These are phyloP conservation scores for Myxozyma kluyveri DNA, from an alignment of 805 yeast genomes.

Conservation along the genomic window DNA sequence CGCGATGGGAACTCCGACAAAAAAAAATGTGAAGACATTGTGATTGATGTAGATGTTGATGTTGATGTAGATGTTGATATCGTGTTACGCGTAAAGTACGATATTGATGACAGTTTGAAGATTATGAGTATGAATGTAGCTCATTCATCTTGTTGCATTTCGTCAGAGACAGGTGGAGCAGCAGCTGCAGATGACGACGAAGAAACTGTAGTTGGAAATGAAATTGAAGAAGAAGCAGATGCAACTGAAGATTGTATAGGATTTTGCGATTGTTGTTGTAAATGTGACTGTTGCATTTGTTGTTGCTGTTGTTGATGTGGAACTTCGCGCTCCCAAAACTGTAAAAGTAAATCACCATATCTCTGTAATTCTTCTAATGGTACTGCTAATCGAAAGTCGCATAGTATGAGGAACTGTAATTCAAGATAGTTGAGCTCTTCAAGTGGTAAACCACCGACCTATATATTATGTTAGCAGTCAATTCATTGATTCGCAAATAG, in stretches of 20 bases:
- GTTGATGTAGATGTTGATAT: too few relatives aligned
- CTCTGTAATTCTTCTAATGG: conserved; percentile 86
- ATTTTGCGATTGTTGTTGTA: background rate
- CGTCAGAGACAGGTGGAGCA: background rate
- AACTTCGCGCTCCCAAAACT: conserved; percentile 69
- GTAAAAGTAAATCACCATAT: conserved; percentile 79
- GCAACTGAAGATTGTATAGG: too few relatives aligned
- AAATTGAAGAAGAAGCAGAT: background rate
- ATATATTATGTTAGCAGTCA: conserved; percentile 35
- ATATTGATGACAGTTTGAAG: too few relatives aligned
- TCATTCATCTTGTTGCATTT: background rate
- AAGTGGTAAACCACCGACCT: conserved; percentile 83
- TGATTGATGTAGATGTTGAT: too few relatives aligned
- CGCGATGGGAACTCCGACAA: too few relatives aligned
- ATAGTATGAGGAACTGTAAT: conserved; percentile 75
- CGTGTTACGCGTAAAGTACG: too few relatives aligned
- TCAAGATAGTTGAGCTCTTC: conserved; percentile 92
- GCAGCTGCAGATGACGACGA: background rate
- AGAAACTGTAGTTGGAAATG: background rate
- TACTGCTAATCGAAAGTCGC: conserved; percentile 84
- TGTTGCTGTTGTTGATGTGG: background rate
- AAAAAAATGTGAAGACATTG: too few relatives aligned
- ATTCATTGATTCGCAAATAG: background rate
- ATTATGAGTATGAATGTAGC: too few relatives aligned
- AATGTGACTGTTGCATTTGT: background rate